phyloP scores from a whole-genome alignment of 768 basidiomycete genomes.

The Megacollybia marginata region DNA sequence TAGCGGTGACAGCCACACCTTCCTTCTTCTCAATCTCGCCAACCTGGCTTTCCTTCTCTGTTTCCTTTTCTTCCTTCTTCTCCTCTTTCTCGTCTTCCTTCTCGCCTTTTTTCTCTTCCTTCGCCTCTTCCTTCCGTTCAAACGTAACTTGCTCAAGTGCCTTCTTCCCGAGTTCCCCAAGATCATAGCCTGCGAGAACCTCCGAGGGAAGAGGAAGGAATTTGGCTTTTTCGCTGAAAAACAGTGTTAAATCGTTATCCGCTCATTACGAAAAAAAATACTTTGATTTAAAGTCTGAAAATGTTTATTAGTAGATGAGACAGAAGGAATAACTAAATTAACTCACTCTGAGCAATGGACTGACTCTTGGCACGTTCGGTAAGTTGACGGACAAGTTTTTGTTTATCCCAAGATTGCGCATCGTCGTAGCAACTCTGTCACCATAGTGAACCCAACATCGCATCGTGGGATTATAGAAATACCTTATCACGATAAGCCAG shows the following conservation, averaged over 20 bases:
- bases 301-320: neutral
- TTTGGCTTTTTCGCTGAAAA: conserved; percentile 13
- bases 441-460: no score
- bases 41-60: neutral
- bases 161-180: conserved; percentile 24
- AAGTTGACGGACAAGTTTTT: conserved; percentile 21
- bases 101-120: neutral
- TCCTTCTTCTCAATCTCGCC: neutral
- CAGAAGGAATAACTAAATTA: conserved; percentile 10
- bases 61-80: neutral
- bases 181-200: conserved; percentile 27
- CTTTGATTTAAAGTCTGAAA: conserved; percentile 18
- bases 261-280: neutral
- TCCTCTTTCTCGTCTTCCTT: neutral
- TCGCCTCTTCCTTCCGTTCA: conserved; percentile 1
- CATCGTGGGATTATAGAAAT: no score
- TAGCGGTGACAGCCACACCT: no score
- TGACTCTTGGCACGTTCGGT: conserved; percentile 38
- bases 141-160: conserved; percentile 8
- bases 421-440: neutral
- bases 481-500: neutral
- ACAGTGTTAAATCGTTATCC: no score
- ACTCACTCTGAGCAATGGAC: conserved; percentile 40
- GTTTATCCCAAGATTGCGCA: conserved; percentile 8
- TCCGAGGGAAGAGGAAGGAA: conserved; percentile 28